Percentiles rank a stretch among this genome's conserved stretches.
phyloP scores from a whole-genome alignment of 75 land plant species.

The Adiantum capillusveneris region DNA sequence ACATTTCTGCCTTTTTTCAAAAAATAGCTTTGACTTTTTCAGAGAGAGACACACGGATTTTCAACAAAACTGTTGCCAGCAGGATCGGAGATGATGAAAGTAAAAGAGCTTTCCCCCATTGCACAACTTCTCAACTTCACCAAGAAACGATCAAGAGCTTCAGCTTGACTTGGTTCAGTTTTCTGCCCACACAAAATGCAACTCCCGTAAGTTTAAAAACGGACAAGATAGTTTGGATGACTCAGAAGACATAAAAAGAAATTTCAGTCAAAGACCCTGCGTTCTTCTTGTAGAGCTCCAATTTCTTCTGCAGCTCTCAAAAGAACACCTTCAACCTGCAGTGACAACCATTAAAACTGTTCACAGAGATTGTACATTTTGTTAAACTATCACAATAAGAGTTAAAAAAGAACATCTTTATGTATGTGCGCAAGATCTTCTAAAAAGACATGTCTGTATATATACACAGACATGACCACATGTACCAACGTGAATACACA shows the following conservation, averaged over 20 bases:
- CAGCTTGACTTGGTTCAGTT: slow-evolving; percentile 75
- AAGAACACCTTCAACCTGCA: slow-evolving; percentile 89
- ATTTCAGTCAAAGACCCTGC: slow-evolving; percentile 40
- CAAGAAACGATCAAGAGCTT: slow-evolving; percentile 82
- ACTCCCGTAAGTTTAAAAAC: no score
- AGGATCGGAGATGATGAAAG: slow-evolving; percentile 89
- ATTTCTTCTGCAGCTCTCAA: slow-evolving; percentile 75
- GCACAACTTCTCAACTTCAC: slow-evolving; percentile 64
- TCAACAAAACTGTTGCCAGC: slow-evolving; percentile 98
- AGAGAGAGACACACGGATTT: slow-evolving; percentile 66
- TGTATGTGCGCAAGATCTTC: no score
- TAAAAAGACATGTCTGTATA: no score
- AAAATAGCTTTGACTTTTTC: not conserved
- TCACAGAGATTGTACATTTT: no score
- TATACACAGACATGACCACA: no score
- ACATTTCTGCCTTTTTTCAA: no score
- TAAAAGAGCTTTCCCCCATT: slow-evolving; percentile 53
- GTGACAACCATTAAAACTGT: no score
- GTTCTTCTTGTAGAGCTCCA: slow-evolving; percentile 85
- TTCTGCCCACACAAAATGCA: slow-evolving; percentile 44
- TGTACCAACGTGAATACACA: no score
- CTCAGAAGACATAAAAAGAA: no score
- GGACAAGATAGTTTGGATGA: no score
- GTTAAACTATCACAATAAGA: no score
- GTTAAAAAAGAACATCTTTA: no score